phyloP scores from a whole-genome alignment of 306 rosid genomes.

The Dryas octopetala region DNA sequence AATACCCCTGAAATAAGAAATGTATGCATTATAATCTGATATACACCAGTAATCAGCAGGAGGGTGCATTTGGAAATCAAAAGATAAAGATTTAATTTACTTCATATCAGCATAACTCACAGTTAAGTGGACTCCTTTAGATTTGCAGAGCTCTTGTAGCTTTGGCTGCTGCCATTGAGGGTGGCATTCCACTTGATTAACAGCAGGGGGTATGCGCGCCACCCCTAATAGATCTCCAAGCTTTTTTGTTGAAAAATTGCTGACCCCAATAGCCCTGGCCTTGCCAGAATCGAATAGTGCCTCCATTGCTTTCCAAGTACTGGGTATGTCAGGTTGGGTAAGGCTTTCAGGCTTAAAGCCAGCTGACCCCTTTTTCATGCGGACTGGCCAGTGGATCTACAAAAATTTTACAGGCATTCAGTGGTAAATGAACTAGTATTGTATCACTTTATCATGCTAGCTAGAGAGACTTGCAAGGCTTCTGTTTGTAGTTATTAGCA shows the following conservation, averaged over 20 bases:
- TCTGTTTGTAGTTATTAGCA: background rate
- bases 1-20: constrained; percentile 49
- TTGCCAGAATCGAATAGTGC: constrained; percentile 66
- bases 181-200: constrained; percentile 78
- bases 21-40: background rate
- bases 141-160: constrained; percentile 55
- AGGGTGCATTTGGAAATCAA: background rate
- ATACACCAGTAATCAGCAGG: background rate
- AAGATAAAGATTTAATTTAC: background rate
- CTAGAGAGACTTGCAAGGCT: background rate
- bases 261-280: constrained; percentile 77
- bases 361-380: constrained; percentile 44
- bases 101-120: constrained; percentile 35
- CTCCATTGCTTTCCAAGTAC: constrained; percentile 81
- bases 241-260: constrained; percentile 80
- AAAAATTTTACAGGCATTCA: background rate
- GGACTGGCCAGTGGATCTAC: constrained; percentile 46
- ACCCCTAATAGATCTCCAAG: constrained; percentile 50
- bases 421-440: background rate
- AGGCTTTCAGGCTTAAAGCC: constrained; percentile 51
- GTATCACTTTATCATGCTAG: background rate
- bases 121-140: constrained; percentile 66
- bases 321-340: constrained; percentile 41
- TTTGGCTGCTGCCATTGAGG: constrained; percentile 67
- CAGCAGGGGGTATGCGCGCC: constrained; percentile 69